Evolutionary conservation across 2,329 filamentous ascomycete genomes (phyloP), one percentile per base, ranked within the genome.

Genomic region (Metarhizium rileyi): DNA sequence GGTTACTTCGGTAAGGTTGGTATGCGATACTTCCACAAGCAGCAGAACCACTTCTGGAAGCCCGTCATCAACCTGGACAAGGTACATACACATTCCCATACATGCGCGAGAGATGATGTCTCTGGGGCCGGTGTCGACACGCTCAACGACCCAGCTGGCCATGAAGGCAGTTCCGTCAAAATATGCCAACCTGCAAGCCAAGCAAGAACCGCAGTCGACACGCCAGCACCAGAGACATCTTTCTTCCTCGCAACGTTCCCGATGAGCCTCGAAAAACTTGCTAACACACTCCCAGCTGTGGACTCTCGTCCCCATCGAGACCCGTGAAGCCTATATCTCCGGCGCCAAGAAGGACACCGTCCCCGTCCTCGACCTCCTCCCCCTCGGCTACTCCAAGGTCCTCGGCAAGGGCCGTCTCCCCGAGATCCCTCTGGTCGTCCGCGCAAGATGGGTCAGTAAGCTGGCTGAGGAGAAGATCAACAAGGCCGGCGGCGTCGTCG

Each of bases 1-100:
- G 93, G 93, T 89, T 97, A 97, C 87, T 97, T 96, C 76, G 89
- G 89, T 77, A 95, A 96, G 80, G 87, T 91, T 64, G 86, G 87
- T 77, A 91, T 91, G 87, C 80, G 87, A 69, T 85, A 91, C 78
- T 96, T 95, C 87, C 91, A 97, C 83, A 90, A 93, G 77, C 84
- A 88, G 69, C 81, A 84, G 68, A 91, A 91, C 81, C 86, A 94
- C 70, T 90, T 91, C 82, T 98, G 91, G 93, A 96, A 95, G 80
- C 93, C 93, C 61, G 82, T 89, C 64, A 86, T 98, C 85, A 98
- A 98, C 82, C 79, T 98, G 65, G 93, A 97, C 77, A 98, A 97
- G 87, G 87, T 91, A 70, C 59, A 63, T 65, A 56, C 50, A 40
- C 38, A 54, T 44, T 27, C 28, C 28, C 52, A 46, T 46, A 23